Evolutionary conservation across 306 rosid genomes (phyloP).

Genomic region (Alnus rubra): DNA sequence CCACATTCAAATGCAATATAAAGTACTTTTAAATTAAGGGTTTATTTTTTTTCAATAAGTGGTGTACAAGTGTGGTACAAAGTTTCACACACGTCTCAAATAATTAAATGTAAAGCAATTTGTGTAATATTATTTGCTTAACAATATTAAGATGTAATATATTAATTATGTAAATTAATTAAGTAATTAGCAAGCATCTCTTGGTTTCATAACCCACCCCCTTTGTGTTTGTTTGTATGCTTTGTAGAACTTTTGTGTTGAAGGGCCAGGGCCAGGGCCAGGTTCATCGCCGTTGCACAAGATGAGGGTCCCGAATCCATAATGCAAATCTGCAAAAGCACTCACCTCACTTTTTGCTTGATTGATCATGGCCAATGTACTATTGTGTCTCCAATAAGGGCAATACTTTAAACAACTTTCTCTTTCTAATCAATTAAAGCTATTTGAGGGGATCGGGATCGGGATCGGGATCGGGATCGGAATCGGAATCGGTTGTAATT

Average conservation of each 20-base stretch:
- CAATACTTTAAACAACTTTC: neutral
- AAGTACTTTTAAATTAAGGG: too few relatives aligned
- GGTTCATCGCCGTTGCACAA: conserved; percentile 28
- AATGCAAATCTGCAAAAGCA: neutral
- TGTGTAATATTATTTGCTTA: neutral
- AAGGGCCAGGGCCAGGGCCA: conserved; percentile 12
- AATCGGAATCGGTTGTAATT: too few relatives aligned
- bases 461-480: too few relatives aligned
- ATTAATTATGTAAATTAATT: neutral
- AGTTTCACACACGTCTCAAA: neutral
- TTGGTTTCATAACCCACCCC: conserved; percentile 13
- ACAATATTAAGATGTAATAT: neutral
- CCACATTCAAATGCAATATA: too few relatives aligned
- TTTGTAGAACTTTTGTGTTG: neutral
- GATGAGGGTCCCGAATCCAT: conserved; percentile 34
- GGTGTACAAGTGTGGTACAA: neutral
- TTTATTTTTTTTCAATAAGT: neutral
- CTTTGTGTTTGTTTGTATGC: neutral
- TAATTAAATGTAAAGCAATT: neutral
- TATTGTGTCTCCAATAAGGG: neutral
- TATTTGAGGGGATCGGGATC: too few relatives aligned
- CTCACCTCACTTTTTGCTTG: neutral
- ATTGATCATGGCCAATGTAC: neutral
- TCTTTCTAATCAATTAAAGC: neutral
- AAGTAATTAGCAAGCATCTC: neutral